These are phyloP conservation scores for Arthrobotrys pseudoclavata DNA, from an alignment of 2,329 filamentous ascomycete species.

Conservation along the genomic window DNA sequence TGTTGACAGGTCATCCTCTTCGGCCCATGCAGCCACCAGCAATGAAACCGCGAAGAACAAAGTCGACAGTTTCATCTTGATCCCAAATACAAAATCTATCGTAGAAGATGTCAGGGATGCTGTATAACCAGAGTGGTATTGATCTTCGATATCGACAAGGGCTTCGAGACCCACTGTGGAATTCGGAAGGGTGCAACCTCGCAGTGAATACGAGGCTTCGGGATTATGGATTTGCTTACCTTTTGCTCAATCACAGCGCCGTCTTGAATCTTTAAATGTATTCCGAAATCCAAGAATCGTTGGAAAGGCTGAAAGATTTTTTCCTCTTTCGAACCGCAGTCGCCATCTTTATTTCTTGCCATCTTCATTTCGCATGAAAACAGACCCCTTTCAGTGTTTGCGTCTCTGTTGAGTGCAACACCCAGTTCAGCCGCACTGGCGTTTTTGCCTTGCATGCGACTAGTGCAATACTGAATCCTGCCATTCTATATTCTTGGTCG, in stretches of 20 bases:
- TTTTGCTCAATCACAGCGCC: background rate
- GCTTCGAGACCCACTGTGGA: slow-evolving; percentile 1
- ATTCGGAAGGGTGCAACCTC: slow-evolving; percentile 9
- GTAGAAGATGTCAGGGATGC: slow-evolving; percentile 28
- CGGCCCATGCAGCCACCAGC: slow-evolving; percentile 11
- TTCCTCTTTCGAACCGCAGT: background rate
- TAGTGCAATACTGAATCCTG: slow-evolving; percentile 19
- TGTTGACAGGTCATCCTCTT: slow-evolving; percentile 8
- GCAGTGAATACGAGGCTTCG: background rate
- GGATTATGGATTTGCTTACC: slow-evolving; percentile 14
- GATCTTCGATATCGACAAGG: slow-evolving; percentile 14
- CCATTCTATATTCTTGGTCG: slow-evolving; percentile 6
- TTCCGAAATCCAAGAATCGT: slow-evolving; percentile 35
- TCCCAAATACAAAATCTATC: slow-evolving; percentile 5
- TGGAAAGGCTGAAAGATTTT: slow-evolving; percentile 25
- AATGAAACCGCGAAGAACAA: slow-evolving; percentile 29
- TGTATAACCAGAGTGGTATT: slow-evolving; percentile 8
- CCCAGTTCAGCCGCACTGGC: slow-evolving; percentile 54
- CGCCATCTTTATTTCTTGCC: slow-evolving; percentile 32
- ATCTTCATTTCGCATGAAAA: slow-evolving; percentile 36
- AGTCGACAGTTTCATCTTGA: slow-evolving; percentile 44
- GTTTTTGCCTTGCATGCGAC: slow-evolving; percentile 25
- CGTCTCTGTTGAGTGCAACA: slow-evolving; percentile 32
- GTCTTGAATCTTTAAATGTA: slow-evolving; percentile 32
- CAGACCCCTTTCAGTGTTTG: slow-evolving; percentile 51